A percentile compares a stretch with the other conserved stretches of the same genome.
These are phyloP conservation scores for Corymbia maculata DNA, from an alignment of 345 rosid genomes.

Conservation along the genomic window DNA sequence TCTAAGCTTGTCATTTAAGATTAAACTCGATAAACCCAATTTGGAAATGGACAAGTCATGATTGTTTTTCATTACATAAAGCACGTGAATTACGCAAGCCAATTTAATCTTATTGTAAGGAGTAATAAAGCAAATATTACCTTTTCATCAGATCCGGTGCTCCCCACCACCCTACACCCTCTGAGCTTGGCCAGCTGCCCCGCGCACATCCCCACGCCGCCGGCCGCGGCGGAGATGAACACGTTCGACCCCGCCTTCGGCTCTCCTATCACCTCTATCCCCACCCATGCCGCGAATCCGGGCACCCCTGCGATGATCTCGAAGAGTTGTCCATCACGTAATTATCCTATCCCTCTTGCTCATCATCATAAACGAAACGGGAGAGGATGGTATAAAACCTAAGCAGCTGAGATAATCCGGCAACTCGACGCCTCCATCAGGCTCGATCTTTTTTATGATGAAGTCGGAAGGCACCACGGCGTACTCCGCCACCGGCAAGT, in stretches of 20 bases:
- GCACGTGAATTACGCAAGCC: neutral
- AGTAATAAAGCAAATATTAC: neutral
- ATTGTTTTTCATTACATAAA: neutral
- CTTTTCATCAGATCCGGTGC: constrained; percentile 43
- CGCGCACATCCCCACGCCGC: constrained; percentile 47
- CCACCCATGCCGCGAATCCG: constrained; percentile 44
- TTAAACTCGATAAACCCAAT: neutral
- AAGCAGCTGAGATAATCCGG: constrained; percentile 21
- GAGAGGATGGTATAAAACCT: constrained; percentile 3
- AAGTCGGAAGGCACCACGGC: constrained; percentile 9
- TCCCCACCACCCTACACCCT: constrained; percentile 39
- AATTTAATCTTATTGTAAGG: neutral
- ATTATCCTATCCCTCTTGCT: neutral
- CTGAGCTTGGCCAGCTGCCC: constrained; percentile 41
- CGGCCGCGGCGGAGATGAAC: constrained; percentile 43
- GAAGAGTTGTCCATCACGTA: neutral
- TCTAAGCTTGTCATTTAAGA: neutral
- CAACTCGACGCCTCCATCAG: constrained; percentile 1
- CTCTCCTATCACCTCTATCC: constrained; percentile 25
- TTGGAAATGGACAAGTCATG: neutral
- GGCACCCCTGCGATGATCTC: constrained; percentile 10
- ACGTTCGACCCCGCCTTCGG: constrained; percentile 22
- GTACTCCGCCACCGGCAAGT: constrained; percentile 17
- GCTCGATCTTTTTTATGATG: constrained; percentile 7
- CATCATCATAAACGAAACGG: neutral